These are phyloP conservation scores for Hyparrhenia diplandra DNA, from an alignment of 176 grass and related monocot genomes.

Conservation along the genomic window DNA sequence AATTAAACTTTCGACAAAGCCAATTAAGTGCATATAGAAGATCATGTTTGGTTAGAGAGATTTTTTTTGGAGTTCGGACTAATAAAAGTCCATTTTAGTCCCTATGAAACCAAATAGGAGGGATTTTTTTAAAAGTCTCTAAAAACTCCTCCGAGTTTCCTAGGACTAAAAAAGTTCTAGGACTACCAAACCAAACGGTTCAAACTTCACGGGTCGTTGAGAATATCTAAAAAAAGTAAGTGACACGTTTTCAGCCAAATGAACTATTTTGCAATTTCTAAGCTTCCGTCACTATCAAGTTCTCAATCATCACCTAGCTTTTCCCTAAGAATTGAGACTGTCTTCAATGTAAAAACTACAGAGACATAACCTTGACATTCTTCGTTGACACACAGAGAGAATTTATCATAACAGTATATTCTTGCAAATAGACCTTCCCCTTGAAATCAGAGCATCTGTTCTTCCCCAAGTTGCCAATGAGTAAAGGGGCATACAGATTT, in stretches of 20 bases:
- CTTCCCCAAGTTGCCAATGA: background rate
- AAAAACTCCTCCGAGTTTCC: too few relatives aligned
- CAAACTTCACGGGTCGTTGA: background rate
- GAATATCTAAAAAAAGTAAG: background rate
- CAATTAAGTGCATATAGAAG: too few relatives aligned
- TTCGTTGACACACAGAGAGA: background rate
- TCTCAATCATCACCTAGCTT: background rate
- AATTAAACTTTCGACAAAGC: too few relatives aligned
- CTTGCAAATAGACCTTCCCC: background rate
- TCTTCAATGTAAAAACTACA: background rate
- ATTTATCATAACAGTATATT: background rate
- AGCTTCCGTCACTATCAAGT: background rate
- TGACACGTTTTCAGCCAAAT: background rate
- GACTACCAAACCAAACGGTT: too few relatives aligned
- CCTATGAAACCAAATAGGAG: too few relatives aligned
- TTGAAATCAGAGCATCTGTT: constrained; percentile 25
- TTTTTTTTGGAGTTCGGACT: too few relatives aligned
- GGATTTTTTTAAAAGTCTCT: too few relatives aligned
- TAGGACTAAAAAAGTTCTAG: too few relatives aligned
- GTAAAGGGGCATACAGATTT: background rate
- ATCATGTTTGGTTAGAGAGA: too few relatives aligned
- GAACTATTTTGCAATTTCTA: background rate
- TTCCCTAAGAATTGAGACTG: background rate
- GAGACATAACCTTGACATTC: constrained; percentile 10
- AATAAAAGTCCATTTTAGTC: too few relatives aligned